These are phyloP conservation scores for Darksidea phi DNA, from an alignment of 495 filamentous ascomycete species.

Conservation along the genomic window DNA sequence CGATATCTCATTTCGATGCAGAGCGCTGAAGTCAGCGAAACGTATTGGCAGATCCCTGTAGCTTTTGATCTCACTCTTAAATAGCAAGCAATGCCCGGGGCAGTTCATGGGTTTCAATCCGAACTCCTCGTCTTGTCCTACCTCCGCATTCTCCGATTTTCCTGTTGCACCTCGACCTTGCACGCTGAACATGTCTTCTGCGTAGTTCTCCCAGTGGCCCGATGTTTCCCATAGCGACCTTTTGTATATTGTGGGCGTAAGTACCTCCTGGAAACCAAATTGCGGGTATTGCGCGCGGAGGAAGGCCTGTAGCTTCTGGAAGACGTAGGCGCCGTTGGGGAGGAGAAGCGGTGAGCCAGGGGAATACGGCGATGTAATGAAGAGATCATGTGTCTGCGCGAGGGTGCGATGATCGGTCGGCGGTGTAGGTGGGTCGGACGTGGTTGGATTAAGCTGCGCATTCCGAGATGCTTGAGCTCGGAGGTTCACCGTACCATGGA, in stretches of 20 bases:
- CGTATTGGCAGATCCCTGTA: conserved; percentile 84
- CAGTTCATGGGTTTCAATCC: conserved; percentile 98
- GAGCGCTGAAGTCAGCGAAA: conserved; percentile 88
- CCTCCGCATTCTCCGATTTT: conserved; percentile 40
- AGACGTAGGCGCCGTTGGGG: conserved; percentile 78
- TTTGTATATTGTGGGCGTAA: conserved; percentile 94
- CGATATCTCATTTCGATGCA: conserved; percentile 88
- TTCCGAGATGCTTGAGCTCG: not conserved
- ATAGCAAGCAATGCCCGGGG: conserved; percentile 89
- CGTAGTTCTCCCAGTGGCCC: conserved; percentile 91
- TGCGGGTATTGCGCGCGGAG: conserved; percentile 81
- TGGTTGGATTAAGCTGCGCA: conserved; percentile 32
- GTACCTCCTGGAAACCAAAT: conserved; percentile 88
- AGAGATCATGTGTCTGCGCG: conserved; percentile 70
- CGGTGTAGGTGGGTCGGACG: conserved; percentile 35
- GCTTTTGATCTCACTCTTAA: conserved; percentile 66
- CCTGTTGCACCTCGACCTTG: conserved; percentile 60
- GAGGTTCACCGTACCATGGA: conserved; percentile 15
- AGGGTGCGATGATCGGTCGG: conserved; percentile 67
- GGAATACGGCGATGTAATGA: conserved; percentile 73
- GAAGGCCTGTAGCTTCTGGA: conserved; percentile 83
- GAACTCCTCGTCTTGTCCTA: conserved; percentile 71
- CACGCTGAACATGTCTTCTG: conserved; percentile 93
- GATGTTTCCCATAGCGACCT: conserved; percentile 83
- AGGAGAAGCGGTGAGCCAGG: conserved; percentile 88